Evolutionary conservation across 2,329 filamentous ascomycete species (phyloP).

Genomic region (Trichophyton verrucosum): DNA sequence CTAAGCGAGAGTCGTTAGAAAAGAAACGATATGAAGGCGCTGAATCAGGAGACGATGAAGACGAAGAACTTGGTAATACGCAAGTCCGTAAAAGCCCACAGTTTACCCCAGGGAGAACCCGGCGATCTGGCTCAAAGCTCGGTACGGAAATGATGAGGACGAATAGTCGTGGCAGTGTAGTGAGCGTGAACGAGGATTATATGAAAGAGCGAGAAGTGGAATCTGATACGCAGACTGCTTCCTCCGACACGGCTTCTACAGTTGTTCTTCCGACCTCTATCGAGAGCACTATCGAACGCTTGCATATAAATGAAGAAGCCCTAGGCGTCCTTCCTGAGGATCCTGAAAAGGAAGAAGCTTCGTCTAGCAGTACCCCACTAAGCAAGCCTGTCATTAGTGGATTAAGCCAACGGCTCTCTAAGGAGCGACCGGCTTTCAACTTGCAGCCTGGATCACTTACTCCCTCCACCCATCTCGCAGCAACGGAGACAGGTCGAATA

Average conservation of each 20-base stretch:
- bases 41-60: conserved; percentile 89
- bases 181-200: conserved; percentile 33
- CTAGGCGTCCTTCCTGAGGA: conserved; percentile 21
- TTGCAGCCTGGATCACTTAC: background rate
- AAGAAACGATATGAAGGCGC: conserved; percentile 59
- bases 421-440: background rate
- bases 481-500: background rate
- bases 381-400: background rate
- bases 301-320: conserved; percentile 26
- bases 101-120: conserved; percentile 27
- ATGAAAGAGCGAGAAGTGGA: conserved; percentile 17
- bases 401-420: background rate
- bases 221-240: conserved; percentile 16
- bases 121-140: conserved; percentile 69
- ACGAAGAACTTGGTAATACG: conserved; percentile 65
- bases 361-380: background rate
- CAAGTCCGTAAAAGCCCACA: conserved; percentile 40
- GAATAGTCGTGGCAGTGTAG: conserved; percentile 77
- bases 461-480: background rate
- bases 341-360: conserved; percentile 14
- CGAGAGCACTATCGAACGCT: conserved; percentile 23
- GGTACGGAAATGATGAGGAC: conserved; percentile 97
- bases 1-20: conserved; percentile 63
- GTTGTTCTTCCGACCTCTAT: conserved; percentile 9
- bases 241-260: conserved; percentile 9